These are phyloP conservation scores for Anacardium occidentale DNA, from an alignment of 345 rosid species.

Conservation along the genomic window DNA sequence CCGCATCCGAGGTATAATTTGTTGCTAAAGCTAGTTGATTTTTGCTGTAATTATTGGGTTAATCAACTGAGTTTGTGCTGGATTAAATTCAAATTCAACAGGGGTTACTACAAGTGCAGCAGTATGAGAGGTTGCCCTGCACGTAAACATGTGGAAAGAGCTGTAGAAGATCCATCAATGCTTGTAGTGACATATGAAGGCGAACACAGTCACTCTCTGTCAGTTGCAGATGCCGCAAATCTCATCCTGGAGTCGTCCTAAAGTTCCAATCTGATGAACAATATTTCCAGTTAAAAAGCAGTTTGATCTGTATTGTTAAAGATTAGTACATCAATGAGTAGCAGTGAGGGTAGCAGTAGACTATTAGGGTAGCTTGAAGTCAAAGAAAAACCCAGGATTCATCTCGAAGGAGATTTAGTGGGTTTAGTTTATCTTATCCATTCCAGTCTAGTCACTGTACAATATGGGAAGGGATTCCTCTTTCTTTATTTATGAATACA, in stretches of 20 bases:
- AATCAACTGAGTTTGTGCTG: not conserved
- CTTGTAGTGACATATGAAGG: conserved; percentile 53
- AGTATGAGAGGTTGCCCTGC: conserved; percentile 95
- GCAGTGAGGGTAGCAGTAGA: not conserved
- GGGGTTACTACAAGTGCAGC: conserved; percentile 98
- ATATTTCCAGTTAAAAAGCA: not conserved
- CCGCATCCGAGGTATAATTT: conserved; percentile 78
- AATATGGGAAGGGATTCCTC: conserved; percentile 20
- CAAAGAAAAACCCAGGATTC: not conserved
- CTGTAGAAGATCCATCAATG: conserved; percentile 64
- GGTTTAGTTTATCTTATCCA: conserved; percentile 22
- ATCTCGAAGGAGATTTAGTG: conserved; percentile 44
- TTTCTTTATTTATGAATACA: not conserved
- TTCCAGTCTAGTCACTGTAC: conserved; percentile 22
- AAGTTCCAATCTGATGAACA: conserved; percentile 12
- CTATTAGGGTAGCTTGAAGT: not conserved
- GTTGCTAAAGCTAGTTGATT: not conserved
- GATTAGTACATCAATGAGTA: conserved; percentile 20
- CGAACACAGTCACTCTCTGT: conserved; percentile 75
- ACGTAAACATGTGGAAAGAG: conserved; percentile 94
- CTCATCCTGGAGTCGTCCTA: conserved; percentile 86
- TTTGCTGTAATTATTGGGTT: not conserved
- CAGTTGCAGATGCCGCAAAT: conserved; percentile 58
- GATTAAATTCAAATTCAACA: conserved; percentile 24
- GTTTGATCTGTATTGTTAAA: conserved; percentile 21